phyloP scores from a whole-genome alignment of 805 yeast species.

The Teunomyces aglyptinius region DNA sequence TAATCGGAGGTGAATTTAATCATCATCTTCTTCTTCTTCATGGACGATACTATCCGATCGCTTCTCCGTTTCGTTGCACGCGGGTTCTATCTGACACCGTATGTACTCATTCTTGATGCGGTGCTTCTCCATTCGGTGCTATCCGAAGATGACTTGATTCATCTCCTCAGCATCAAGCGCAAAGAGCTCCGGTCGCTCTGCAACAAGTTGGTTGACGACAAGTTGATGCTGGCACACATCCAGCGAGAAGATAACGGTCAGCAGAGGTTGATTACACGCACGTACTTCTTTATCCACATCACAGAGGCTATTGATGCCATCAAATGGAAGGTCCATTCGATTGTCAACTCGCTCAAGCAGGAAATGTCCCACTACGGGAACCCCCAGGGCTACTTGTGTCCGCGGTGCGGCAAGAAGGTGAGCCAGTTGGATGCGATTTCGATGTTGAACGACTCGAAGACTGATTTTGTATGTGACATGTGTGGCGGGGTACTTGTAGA shows the following conservation, averaged over 20 bases:
- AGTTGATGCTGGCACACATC: constrained; percentile 65
- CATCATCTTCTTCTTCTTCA: constrained; percentile 8
- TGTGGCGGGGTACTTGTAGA: constrained; percentile 79
- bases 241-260: constrained; percentile 68
- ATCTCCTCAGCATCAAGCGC: constrained; percentile 75
- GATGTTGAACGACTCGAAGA: constrained; percentile 71
- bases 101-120: constrained; percentile 83
- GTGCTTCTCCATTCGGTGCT: constrained; percentile 82
- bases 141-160: constrained; percentile 87
- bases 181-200: constrained; percentile 84
- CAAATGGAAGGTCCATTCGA: constrained; percentile 92
- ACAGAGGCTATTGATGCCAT: constrained; percentile 94
- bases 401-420: constrained; percentile 76
- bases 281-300: constrained; percentile 82
- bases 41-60: constrained; percentile 46
- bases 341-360: constrained; percentile 74
- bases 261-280: constrained; percentile 65
- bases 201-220: constrained; percentile 79
- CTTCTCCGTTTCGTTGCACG: constrained; percentile 78
- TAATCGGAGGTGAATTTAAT: neutral
- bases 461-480: constrained; percentile 78
- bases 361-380: constrained; percentile 82
- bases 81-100: constrained; percentile 84
- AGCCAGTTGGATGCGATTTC: constrained; percentile 87
- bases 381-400: constrained; percentile 93